phyloP scores from a whole-genome alignment of 2,329 filamentous ascomycete species.

The Fusarium veterinarium region DNA sequence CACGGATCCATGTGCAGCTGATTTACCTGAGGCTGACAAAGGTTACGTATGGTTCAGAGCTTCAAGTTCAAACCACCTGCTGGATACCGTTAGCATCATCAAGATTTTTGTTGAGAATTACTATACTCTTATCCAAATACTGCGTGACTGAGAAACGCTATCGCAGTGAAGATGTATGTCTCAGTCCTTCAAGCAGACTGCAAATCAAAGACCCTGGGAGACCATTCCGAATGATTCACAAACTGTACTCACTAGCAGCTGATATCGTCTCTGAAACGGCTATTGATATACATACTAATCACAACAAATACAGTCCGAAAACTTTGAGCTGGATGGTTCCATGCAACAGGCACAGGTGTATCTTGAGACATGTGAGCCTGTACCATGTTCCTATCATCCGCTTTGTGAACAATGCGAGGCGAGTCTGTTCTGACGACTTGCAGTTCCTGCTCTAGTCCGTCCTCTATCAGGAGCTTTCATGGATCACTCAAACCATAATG shows the following conservation, averaged over 20 bases:
- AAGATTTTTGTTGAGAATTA: neutral
- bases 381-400: neutral
- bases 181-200: neutral
- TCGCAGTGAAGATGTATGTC: neutral
- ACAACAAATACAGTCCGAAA: neutral
- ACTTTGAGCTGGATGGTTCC: neutral
- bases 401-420: too few species aligned
- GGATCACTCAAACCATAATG: neutral
- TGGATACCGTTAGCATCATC: neutral
- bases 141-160: fast-evolving
- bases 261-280: too few species aligned
- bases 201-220: too few species aligned
- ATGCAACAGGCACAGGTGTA: neutral
- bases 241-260: neutral
- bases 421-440: neutral
- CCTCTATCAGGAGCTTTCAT: too few species aligned
- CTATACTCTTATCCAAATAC: fast-evolving
- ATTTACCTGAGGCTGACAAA: neutral
- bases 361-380: neutral
- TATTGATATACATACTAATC: too few species aligned
- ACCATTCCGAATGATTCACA: neutral
- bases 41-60: neutral
- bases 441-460: too few species aligned
- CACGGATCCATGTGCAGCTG: neutral
- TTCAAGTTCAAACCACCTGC: neutral